Conservation (phyloP, 805 yeast genomes). For the Isabelozyma gotoi region DNA sequence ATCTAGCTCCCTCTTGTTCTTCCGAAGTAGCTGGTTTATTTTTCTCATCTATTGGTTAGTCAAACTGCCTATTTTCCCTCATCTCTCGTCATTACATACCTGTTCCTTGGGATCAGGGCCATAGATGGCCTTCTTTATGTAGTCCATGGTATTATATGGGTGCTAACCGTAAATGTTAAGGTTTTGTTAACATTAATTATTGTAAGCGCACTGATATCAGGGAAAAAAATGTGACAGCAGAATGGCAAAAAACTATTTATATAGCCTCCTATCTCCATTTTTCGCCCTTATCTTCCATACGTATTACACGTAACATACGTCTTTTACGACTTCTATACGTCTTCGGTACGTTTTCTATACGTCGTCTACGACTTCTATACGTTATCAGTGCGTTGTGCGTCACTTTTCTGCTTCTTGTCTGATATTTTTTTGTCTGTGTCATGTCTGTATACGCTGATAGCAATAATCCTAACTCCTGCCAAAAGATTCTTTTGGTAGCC, state of each 20-base stretch:
- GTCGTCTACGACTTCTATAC: not conserved
- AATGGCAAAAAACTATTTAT: no score
- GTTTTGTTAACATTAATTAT: no score
- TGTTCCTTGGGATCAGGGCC: constrained; percentile 97
- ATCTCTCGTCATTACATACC: constrained; percentile 31
- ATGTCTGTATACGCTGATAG: not conserved
- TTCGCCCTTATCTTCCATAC: no score
- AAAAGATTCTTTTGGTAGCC: constrained; percentile 25
- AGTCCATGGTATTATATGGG: constrained; percentile 81
- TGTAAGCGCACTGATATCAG: no score
- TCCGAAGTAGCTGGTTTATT: constrained; percentile 76
- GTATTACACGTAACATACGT: no score
- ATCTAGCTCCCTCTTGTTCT: constrained; percentile 82
- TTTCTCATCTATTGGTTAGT: constrained; percentile 51
- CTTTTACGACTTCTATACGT: no score
- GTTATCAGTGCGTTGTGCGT: no score
- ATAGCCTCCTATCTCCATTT: no score
- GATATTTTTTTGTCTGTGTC: no score
- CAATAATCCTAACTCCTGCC: constrained; percentile 4
- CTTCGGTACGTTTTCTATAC: no score
- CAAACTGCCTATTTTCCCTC: constrained; percentile 2
- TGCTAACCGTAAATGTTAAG: not conserved
- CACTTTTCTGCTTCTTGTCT: no score
- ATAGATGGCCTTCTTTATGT: constrained; percentile 81
- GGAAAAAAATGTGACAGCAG: no score